phyloP scores from a whole-genome alignment of 2,329 filamentous ascomycete species.

The Diaporthe vexans region DNA sequence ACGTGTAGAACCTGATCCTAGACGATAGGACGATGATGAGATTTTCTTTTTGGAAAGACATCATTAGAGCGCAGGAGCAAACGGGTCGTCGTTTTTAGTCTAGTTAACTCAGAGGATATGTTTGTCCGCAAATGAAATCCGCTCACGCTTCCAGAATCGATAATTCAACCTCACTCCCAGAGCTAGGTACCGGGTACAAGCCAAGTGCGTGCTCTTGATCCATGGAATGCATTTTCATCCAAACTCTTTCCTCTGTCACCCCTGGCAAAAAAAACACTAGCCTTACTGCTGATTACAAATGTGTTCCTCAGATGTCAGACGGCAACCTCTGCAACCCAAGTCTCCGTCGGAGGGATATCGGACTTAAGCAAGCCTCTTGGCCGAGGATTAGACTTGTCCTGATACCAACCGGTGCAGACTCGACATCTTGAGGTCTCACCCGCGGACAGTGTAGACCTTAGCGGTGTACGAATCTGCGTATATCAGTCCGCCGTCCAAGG shows the following conservation, averaged over 20 bases:
- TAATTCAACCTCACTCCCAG: too few species aligned
- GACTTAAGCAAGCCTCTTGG: slow-evolving; percentile 8
- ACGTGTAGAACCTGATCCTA: not conserved
- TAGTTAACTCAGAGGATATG: not conserved
- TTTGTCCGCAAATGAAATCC: not conserved
- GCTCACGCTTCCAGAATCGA: slow-evolving; percentile 7
- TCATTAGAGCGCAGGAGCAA: not conserved
- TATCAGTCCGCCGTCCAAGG: not conserved
- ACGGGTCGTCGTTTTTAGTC: not conserved
- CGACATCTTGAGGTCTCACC: not conserved
- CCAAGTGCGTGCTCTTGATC: not conserved
- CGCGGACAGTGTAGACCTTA: not conserved
- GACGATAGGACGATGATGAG: slow-evolving; percentile 25
- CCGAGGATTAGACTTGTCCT: not conserved
- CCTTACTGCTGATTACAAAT: slow-evolving; percentile 1
- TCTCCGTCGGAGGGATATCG: slow-evolving; percentile 13
- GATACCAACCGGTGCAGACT: not conserved
- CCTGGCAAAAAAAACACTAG: not conserved
- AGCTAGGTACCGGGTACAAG: not conserved
- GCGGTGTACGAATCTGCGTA: not conserved
- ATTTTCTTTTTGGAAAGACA: not conserved
- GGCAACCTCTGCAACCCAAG: not conserved
- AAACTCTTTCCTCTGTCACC: not conserved
- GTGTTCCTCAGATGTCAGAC: not conserved
- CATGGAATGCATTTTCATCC: not conserved